Base-by-base conservation (phyloP, 495 filamentous ascomycete species). In the Lophiotrema nucula region DNA sequence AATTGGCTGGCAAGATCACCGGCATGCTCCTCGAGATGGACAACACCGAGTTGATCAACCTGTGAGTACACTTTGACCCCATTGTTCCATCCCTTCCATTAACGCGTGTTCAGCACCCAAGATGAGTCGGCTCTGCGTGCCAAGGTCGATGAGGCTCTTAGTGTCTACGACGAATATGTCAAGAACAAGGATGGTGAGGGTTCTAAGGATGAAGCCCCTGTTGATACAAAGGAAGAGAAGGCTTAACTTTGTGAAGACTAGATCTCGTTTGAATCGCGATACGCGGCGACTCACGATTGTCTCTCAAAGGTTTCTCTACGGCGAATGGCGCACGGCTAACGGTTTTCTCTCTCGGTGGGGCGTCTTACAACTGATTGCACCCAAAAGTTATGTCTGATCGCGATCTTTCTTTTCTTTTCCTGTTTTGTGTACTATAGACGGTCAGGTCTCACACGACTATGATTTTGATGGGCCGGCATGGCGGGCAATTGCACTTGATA, bases 1-100 rank as follows among this genome's bases (percentile, higher is more conserved):
- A 95, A 61, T 79, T 99, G 58, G 93, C 93, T 61, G 93, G 93
- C 65, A 99, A 99, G 86, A 97, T 99, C 69, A 99, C 93, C 57
- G 93, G 93, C 74, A 99, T 99, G 93, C 84, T 99, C 67, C 71
- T 99, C 65, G 93, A 99, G 82, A 99, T 99, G 93, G 93, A 97
- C 60, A 97, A 97, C 71, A 62, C 77, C 43, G 93, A 99, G 79
- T 76, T 99, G 60, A 76, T 99, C 68, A 87, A 87, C 73, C 81
- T 99, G 93, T 98, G 85, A 90, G 93, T 91, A 56, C 61, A n/a
- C 44, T 58, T 33, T 23, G 21, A 38, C 22, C 44, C 13, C 6
- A 43, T 44, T 54, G 22, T 56, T 16, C 25, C 39, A 65, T 64
- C 66, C 38, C 42, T 68, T 66, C 71, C 47, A 24, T 35, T 11